A percentile compares a stretch with the other conserved stretches of the same genome.
Conservation (phyloP, 2,329 filamentous ascomycete genomes). For the Aspergillus arachidicola region DNA sequence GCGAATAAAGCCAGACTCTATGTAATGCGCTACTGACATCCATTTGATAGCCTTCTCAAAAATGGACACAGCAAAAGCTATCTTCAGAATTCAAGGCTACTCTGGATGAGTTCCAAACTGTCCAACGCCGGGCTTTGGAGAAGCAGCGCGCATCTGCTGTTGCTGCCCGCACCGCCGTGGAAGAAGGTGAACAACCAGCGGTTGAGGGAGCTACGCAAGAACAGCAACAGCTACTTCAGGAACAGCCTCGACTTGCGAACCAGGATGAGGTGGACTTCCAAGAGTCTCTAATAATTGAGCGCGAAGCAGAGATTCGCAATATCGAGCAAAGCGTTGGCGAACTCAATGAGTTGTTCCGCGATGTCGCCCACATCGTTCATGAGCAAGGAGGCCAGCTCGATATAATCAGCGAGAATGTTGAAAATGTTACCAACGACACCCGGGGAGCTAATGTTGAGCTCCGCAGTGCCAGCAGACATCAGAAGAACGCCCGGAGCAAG, state of each 20-base stretch:
- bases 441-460: conserved; percentile 84
- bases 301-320: conserved; percentile 93
- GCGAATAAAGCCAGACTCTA: conserved; percentile 26
- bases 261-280: conserved; percentile 98
- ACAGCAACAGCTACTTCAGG: conserved; percentile 72
- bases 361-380: conserved; percentile 95
- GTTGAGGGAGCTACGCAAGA: conserved; percentile 51
- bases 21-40: conserved; percentile 15
- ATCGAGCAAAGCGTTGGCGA: conserved; percentile 97
- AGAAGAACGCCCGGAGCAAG: conserved; percentile 93
- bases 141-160: conserved; percentile 86
- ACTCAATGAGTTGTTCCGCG: conserved; percentile 92
- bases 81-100: conserved; percentile 90
- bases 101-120: conserved; percentile 84
- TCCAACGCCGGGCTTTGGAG: conserved; percentile 89
- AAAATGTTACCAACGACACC: conserved; percentile 79
- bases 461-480: conserved; percentile 82
- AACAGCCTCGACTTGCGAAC: conserved; percentile 77
- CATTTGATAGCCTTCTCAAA: conserved; percentile 75
- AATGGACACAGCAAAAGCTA: conserved; percentile 93
- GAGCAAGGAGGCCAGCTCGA: conserved; percentile 91
- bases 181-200: conserved; percentile 48
- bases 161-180: conserved; percentile 78
- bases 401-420: conserved; percentile 85
- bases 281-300: conserved; percentile 91